Evolutionary conservation across 1,139 yeast genomes (phyloP).

Genomic region (Pichia sp.): DNA sequence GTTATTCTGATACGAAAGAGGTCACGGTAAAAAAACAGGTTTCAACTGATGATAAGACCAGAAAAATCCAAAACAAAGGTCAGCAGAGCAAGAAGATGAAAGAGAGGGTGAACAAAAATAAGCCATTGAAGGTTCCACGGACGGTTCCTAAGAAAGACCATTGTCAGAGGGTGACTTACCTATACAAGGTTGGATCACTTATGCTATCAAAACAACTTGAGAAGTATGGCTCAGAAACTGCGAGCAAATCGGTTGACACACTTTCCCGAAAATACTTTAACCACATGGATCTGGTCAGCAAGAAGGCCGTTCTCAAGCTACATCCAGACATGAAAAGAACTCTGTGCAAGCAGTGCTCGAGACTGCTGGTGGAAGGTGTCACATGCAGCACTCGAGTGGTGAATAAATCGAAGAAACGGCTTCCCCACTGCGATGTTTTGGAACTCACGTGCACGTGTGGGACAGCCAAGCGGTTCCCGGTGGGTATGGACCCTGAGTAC

Average conservation of each 20-base stretch:
- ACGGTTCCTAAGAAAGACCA: constrained; percentile 54
- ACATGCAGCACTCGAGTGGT: constrained; percentile 34
- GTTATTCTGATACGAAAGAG: not conserved
- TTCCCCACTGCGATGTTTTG: constrained; percentile 31
- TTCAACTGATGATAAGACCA: not conserved
- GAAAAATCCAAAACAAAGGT: not conserved
- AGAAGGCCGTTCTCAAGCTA: constrained; percentile 57
- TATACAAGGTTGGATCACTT: constrained; percentile 47
- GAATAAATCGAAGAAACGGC: constrained; percentile 29
- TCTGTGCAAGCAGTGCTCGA: constrained; percentile 56
- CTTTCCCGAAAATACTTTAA: constrained; percentile 49
- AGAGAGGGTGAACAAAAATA: constrained; percentile 1
- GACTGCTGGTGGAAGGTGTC: constrained; percentile 46
- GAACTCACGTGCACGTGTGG: constrained; percentile 38
- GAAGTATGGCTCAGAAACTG: not conserved
- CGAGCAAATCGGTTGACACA: constrained; percentile 25
- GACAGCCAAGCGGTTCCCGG: constrained; percentile 35
- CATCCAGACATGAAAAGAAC: constrained; percentile 59
- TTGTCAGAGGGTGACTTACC: constrained; percentile 51
- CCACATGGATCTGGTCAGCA: constrained; percentile 49
- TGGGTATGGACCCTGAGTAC: constrained; percentile 35
- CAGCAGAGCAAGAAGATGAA: constrained; percentile 2
- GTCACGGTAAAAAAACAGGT: not conserved
- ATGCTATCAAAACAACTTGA: constrained; percentile 21
- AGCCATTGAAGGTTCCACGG: constrained; percentile 25